Percentiles rank a stretch among this genome's conserved stretches.
phyloP scores from a whole-genome alignment of 2,329 filamentous ascomycete genomes.

The Cephalotrichum gorgonifer region DNA sequence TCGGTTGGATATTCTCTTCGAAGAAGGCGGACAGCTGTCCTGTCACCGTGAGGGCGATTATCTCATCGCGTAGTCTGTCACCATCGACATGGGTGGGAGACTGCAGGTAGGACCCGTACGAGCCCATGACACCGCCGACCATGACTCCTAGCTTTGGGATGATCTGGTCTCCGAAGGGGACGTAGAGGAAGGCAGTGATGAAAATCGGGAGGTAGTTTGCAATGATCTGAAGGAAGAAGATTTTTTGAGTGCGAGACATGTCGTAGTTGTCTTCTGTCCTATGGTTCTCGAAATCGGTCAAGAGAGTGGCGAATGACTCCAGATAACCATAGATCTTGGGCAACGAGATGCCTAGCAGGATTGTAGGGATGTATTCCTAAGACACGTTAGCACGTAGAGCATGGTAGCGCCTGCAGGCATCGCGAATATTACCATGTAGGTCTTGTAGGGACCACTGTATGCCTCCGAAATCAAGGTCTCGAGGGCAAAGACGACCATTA shows the following conservation, averaged over 20 bases:
- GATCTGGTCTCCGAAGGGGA: constrained; percentile 59
- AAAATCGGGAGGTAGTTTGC: constrained; percentile 69
- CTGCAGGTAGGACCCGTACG: constrained; percentile 36
- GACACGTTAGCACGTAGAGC: neutral
- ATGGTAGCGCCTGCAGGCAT: neutral
- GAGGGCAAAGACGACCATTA: constrained; percentile 59
- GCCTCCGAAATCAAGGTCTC: constrained; percentile 68
- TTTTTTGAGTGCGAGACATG: constrained; percentile 60
- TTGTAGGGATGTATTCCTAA: constrained; percentile 62
- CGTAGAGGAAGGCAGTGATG: constrained; percentile 69
- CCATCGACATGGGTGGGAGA: constrained; percentile 46
- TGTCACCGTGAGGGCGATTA: constrained; percentile 66
- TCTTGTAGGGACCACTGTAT: constrained; percentile 60
- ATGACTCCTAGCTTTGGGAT: constrained; percentile 58
- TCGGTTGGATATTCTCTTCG: constrained; percentile 62
- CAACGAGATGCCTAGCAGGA: constrained; percentile 55
- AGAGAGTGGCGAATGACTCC: constrained; percentile 48
- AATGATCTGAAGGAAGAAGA: constrained; percentile 71
- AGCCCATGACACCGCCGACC: constrained; percentile 33
- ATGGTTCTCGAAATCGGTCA: constrained; percentile 68
- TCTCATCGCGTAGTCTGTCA: constrained; percentile 56
- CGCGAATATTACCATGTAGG: constrained; percentile 49
- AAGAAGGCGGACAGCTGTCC: constrained; percentile 61
- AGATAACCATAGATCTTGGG: constrained; percentile 55
- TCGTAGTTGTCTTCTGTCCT: constrained; percentile 60